A percentile compares a stretch with the other conserved stretches of the same genome.
Evolutionary conservation across 2,329 filamentous ascomycete genomes (phyloP).

Genomic region (Bipolaris bicolor): DNA sequence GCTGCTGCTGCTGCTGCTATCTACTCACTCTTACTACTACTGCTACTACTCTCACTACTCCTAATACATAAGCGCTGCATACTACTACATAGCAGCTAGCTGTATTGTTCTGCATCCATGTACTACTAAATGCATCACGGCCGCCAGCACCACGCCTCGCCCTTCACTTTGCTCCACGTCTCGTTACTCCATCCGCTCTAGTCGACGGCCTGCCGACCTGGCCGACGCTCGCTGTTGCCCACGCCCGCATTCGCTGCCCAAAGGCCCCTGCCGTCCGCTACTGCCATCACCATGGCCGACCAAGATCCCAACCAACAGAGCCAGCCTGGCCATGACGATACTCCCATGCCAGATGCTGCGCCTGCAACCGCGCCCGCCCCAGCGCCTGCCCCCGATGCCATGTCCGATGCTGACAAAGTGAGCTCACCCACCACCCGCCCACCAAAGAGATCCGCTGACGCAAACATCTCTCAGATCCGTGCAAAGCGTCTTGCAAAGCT

Average conservation of each 20-base stretch:
- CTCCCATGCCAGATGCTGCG: constrained; percentile 44
- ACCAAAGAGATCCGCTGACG: constrained; percentile 39
- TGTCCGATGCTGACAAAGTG: constrained; percentile 58
- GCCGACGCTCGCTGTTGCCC: background rate
- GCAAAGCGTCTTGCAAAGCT: constrained; percentile 71
- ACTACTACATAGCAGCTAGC: no score
- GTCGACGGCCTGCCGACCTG: background rate
- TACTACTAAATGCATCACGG: background rate
- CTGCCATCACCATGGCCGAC: constrained; percentile 31
- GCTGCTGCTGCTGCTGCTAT: no score
- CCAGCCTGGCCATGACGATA: constrained; percentile 25
- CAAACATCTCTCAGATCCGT: constrained; percentile 60
- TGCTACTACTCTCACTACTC: background rate
- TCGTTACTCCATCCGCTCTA: background rate
- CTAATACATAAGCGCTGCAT: background rate
- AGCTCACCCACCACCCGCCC: constrained; percentile 21
- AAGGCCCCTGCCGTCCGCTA: background rate
- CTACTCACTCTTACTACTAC: background rate
- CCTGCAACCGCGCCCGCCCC: no score
- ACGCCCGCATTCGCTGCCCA: constrained; percentile 4
- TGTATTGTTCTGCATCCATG: background rate
- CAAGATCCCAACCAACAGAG: constrained; percentile 12
- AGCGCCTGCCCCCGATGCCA: constrained; percentile 40
- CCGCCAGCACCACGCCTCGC: background rate
- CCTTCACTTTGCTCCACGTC: constrained; percentile 1